Base-by-base conservation (phyloP, 768 basidiomycete genomes). In the Chalciporus pseudorubinellus region DNA sequence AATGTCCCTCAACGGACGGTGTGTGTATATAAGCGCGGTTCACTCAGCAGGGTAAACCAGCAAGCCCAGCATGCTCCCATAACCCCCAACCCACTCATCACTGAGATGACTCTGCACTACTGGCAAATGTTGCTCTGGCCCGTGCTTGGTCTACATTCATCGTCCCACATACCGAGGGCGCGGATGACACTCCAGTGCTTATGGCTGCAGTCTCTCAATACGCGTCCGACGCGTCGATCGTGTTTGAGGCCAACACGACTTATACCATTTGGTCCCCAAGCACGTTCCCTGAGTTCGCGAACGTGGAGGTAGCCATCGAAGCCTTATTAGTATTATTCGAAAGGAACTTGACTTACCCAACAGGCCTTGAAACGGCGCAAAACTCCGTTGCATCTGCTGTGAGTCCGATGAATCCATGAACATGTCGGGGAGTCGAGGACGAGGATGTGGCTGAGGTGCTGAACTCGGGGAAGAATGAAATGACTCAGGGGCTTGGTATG, bases 251-350 rank as follows among this genome's bases (percentile, higher is more conserved):
- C 46, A 80, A 82, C 33, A 65, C 74, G 18, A 80, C 74, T 1
- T 86, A 85, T 59, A 85, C 84, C 57, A 77, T 83, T 6, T 82
- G 77, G 59, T 81, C 80, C 3, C 79, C 83, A 1, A 72, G 84
- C 66, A 75, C 70, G 48, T 85, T 85, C 48, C 79, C 81, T 0
- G 61, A 58, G 0, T 61, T 84, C 46, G 77, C 71, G 29, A 83
- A 83, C 52, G 82, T 84, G 16, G 81, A 82, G 52, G 70, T 85
- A 19, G 65, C 65, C 26, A 72, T 84, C 48, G 76, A 82, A 46
- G 83, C n/a, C n/a, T n/a, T n/a, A n/a, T n/a, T n/a, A n/a, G n/a
- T n/a, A n/a, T n/a, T n/a, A n/a, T n/a, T n/a, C n/a, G n/a, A n/a
- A n/a, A n/a, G 82, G 1, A 84, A 84, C 49, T 45, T 84, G 53